A percentile compares a stretch with the other conserved stretches of the same genome.
Evolutionary conservation across 169 alveolate species (phyloP).

Genomic region (Plasmodium inui): DNA sequence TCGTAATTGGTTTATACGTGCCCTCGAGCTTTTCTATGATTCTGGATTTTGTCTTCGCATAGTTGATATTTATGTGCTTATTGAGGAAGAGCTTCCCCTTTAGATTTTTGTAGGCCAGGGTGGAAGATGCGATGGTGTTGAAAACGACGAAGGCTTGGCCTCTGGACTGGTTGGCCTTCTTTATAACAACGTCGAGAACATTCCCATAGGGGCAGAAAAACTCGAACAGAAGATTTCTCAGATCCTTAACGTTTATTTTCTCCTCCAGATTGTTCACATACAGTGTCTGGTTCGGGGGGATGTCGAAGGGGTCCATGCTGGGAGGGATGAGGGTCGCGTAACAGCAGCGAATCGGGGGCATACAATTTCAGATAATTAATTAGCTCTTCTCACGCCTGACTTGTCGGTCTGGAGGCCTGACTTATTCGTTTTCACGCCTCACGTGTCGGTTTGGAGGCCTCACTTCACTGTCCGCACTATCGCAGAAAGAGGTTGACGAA

Average conservation of each 20-base stretch:
- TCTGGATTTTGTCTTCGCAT: slow-evolving; percentile 85
- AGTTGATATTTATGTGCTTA: slow-evolving; percentile 82
- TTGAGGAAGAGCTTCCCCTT: slow-evolving; percentile 85
- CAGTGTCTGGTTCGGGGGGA: slow-evolving; percentile 88
- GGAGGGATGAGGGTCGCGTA: background rate
- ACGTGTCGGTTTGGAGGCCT: no score
- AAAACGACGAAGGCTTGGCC: slow-evolving; percentile 91
- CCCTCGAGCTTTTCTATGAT: slow-evolving; percentile 80
- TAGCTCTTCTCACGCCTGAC: background rate
- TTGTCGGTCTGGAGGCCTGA: no score
- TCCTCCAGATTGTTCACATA: slow-evolving; percentile 88
- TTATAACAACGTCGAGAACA: slow-evolving; percentile 83
- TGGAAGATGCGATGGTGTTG: slow-evolving; percentile 86
- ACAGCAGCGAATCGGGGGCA: background rate
- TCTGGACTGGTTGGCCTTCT: slow-evolving; percentile 80
- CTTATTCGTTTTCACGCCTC: background rate
- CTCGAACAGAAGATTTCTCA: slow-evolving; percentile 84
- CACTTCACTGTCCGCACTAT: slow-evolving; percentile 75
- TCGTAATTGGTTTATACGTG: slow-evolving; percentile 77
- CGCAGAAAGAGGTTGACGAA: slow-evolving; percentile 89
- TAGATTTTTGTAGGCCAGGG: slow-evolving; percentile 85
- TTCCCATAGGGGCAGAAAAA: slow-evolving; percentile 86
- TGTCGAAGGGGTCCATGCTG: slow-evolving; percentile 76
- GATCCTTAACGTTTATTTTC: slow-evolving; percentile 80
- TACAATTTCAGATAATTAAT: background rate